Conservation (phyloP, 2,329 filamentous ascomycete genomes). For the Trichoderma aggressivum region DNA sequence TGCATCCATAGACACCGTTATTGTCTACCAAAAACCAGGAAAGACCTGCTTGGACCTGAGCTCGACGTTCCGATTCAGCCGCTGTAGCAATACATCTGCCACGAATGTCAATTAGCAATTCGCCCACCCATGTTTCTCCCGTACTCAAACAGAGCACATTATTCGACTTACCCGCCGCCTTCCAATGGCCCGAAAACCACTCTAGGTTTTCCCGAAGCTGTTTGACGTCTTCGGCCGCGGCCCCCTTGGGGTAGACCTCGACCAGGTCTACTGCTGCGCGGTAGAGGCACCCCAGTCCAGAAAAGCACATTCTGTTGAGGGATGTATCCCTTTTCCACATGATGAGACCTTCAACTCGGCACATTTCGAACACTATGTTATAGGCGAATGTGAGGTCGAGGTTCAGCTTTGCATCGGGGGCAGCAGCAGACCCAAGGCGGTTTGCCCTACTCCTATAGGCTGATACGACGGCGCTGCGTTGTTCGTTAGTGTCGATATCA, state of each 20-base stretch:
- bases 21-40: background rate
- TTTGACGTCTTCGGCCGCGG: background rate
- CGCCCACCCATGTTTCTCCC: background rate
- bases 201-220: background rate
- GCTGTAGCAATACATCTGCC: background rate
- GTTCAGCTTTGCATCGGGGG: background rate
- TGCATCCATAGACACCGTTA: background rate
- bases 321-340: background rate
- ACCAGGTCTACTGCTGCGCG: slow-evolving; percentile 4
- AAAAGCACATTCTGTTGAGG: background rate
- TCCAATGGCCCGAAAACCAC: slow-evolving; percentile 2
- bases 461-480: background rate
- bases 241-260: background rate
- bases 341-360: background rate
- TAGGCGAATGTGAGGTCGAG: slow-evolving; percentile 11
- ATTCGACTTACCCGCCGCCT: background rate
- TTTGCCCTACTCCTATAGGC: background rate
- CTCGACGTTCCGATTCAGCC: background rate
- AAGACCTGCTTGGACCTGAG: background rate
- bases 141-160: background rate
- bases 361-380: slow-evolving; percentile 14
- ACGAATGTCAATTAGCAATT: background rate
- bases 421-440: background rate
- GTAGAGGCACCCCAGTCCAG: slow-evolving; percentile 1
- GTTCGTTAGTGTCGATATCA: background rate